Base-by-base conservation (phyloP, 2,329 filamentous ascomycete species). In the Diaporthe eres region DNA sequence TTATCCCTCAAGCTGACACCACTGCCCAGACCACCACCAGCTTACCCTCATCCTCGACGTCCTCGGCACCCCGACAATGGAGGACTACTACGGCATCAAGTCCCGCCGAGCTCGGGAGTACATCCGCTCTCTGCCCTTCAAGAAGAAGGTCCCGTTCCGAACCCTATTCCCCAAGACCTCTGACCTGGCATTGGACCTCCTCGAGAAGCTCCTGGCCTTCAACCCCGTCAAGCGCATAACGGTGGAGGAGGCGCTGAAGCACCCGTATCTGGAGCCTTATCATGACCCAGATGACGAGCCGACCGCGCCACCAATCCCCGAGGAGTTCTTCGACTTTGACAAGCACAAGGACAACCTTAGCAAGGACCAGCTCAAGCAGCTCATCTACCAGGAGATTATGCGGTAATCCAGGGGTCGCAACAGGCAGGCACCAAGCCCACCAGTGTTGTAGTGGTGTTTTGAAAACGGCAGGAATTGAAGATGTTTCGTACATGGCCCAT, bases 1-100 rank as follows among this genome's bases (percentile, higher is more conserved):
- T 4, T 28, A 15, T 31, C 55, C 37, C 13, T 7, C 22, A 60
- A 61, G 19, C 72, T 80, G 60, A 81, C 44, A 58, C 73, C 60
- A 19, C 44, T 37, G 28, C 63, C 15, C 80, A 98, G 95, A 99
- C 84, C 97, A 99, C 86, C 97, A 99, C 87, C 97, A 99, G 86
- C 88, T 99, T 81, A 99, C 97, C 9, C 90, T 99, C 77, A 99
- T 99, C 82, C 90, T 99, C 79, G 97, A 99, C 81, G 96, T 99
- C 71, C 93, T 99, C 76, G 97, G 97, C 78, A 99, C 97, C 4
- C 97, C 97, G 3, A 99, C 97, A 17, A 99, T 99, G 97, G 97
- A 99, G 85, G 97, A 99, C 84, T 99, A 99, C 90, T 99, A 99
- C 82, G 97, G 97, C 79, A 99, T 99, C 91, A 99, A 99, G 88